A percentile compares a stretch with the other conserved stretches of the same genome.
Conservation (phyloP, 257 asterid genomes). For the Avicennia marina region DNA sequence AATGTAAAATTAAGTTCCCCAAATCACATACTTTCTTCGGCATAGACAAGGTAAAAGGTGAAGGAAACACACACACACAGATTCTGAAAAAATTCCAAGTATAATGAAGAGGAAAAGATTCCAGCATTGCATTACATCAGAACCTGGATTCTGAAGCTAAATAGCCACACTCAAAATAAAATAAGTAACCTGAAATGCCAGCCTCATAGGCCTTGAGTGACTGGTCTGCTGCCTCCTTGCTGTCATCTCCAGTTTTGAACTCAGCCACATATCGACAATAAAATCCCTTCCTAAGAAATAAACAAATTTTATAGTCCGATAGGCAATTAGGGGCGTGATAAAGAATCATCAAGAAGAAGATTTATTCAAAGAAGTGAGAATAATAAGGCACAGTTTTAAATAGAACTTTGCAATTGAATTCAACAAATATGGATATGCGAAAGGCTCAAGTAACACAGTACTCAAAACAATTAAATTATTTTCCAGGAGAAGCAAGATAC, state of each 20-base stretch:
- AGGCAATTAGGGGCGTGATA: not conserved
- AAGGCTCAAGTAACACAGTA: too few relatives aligned
- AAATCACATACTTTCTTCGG: not conserved
- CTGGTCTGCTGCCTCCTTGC: conserved; percentile 53
- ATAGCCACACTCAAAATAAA: not conserved
- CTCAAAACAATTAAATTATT: too few relatives aligned
- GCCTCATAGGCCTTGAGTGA: conserved; percentile 65
- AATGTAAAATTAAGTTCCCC: conserved; percentile 11
- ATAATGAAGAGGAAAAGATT: not conserved
- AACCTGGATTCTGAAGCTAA: not conserved
- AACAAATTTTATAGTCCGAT: not conserved
- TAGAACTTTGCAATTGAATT: not conserved
- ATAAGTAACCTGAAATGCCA: conserved; percentile 2
- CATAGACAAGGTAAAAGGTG: not conserved
- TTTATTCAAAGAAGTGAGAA: not conserved
- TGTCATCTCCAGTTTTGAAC: conserved; percentile 48
- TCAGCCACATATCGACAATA: conserved; percentile 58
- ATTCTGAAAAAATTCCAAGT: not conserved
- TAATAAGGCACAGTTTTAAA: not conserved
- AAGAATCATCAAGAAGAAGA: not conserved
- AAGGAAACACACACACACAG: not conserved
- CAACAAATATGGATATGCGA: too few relatives aligned
- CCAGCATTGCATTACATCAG: not conserved
- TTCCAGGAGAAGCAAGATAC: too few relatives aligned
- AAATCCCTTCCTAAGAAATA: conserved; percentile 51